Evolutionary conservation across 2,329 filamentous ascomycete genomes (phyloP).

Genomic region (Penicillium fuscoglaucum): DNA sequence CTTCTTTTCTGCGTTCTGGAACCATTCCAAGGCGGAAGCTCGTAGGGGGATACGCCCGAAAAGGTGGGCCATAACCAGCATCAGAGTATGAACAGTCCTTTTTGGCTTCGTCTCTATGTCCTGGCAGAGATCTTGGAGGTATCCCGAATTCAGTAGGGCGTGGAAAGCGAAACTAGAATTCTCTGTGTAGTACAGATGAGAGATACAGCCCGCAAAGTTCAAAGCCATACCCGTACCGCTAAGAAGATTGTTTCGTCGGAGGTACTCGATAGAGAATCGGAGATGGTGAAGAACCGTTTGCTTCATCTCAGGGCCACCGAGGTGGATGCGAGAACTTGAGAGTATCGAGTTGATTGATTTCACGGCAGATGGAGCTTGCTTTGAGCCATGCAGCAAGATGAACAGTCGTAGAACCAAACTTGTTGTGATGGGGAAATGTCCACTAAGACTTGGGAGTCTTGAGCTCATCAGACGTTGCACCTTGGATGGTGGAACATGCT

Average conservation of each 20-base stretch:
- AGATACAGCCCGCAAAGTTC: conserved; percentile 70
- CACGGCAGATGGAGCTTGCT: conserved; percentile 61
- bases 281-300: conserved; percentile 73
- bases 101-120: conserved; percentile 55
- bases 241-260: conserved; percentile 68
- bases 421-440: conserved; percentile 76
- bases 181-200: conserved; percentile 74
- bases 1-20: conserved; percentile 51
- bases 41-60: conserved; percentile 60
- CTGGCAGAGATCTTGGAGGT: conserved; percentile 65
- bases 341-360: conserved; percentile 66
- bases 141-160: conserved; percentile 68
- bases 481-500: conserved; percentile 61
- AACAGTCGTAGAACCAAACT: conserved; percentile 70
- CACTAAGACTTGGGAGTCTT: conserved; percentile 69
- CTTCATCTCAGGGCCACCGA: conserved; percentile 67
- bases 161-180: conserved; percentile 77
- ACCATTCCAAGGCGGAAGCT: conserved; percentile 41
- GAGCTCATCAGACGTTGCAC: conserved; percentile 71
- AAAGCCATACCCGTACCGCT: conserved; percentile 62
- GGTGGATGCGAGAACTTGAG: conserved; percentile 67
- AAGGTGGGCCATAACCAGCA: conserved; percentile 69
- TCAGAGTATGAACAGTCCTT: conserved; percentile 57
- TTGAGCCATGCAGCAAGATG: conserved; percentile 65
- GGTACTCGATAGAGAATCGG: conserved; percentile 77